phyloP scores from a whole-genome alignment of 2,329 filamentous ascomycete species.

The Daldinia eschscholtzii region DNA sequence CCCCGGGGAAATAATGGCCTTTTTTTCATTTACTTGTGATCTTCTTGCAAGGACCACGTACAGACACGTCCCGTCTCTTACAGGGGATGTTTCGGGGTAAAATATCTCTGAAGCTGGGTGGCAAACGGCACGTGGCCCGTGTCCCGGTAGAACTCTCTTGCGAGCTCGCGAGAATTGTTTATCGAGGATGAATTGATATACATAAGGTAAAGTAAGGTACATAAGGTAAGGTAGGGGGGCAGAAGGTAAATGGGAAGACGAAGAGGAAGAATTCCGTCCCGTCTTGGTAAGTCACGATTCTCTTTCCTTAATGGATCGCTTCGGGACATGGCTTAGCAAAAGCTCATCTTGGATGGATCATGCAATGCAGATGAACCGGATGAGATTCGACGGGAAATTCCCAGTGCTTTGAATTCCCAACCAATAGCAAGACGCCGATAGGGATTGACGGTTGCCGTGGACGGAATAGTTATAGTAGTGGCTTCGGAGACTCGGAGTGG shows the following conservation, averaged over 20 bases:
- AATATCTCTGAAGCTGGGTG: conserved; percentile 22
- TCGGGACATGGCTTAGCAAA: conserved; percentile 30
- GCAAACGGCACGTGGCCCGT: conserved; percentile 43
- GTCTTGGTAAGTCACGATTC: conserved; percentile 39
- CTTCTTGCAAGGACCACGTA: background rate
- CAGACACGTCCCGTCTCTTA: background rate
- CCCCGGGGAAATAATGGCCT: conserved; percentile 24
- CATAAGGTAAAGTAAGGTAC: background rate
- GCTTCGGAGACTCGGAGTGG: conserved; percentile 34
- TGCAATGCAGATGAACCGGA: conserved; percentile 43
- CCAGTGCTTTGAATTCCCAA: conserved; percentile 40
- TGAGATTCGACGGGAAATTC: conserved; percentile 48
- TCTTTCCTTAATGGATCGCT: conserved; percentile 40
- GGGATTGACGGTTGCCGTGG: conserved; percentile 34
- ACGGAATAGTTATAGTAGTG: conserved; percentile 33
- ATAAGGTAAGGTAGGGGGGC: conserved; percentile 8
- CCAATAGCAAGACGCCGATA: conserved; percentile 43
- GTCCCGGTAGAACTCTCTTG: conserved; percentile 40
- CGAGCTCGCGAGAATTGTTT: conserved; percentile 29
- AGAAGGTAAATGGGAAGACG: conserved; percentile 11
- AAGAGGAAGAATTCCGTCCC: conserved; percentile 35
- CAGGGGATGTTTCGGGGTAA: conserved; percentile 36
- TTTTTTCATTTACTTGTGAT: conserved; percentile 26
- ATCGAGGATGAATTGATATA: conserved; percentile 9
- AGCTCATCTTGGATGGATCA: conserved; percentile 42